These are phyloP conservation scores for Poterioochromonas sp. DNA, from an alignment of 352 stramenopile species.

Conservation along the genomic window DNA sequence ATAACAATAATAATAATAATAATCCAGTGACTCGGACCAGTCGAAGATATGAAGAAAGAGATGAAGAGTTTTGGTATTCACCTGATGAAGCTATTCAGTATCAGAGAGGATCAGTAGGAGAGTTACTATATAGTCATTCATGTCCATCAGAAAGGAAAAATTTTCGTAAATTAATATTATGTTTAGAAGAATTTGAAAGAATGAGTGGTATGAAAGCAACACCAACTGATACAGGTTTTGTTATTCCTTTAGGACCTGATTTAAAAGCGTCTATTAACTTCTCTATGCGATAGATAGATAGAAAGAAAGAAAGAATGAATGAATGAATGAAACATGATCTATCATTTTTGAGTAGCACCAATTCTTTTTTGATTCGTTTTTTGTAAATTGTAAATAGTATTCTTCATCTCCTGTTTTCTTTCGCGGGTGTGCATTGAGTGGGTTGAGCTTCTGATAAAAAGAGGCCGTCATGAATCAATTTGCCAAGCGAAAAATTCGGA, in stretches of 20 bases:
- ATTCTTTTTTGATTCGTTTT: no score
- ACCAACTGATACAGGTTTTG: conserved; percentile 1
- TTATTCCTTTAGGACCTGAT: conserved; percentile 28
- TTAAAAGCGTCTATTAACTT: conserved; percentile 27
- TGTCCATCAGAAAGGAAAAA: conserved; percentile 21
- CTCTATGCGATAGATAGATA: not conserved
- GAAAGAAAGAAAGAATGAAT: not conserved
- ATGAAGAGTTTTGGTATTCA: not conserved
- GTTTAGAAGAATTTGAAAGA: conserved; percentile 24
- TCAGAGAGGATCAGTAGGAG: conserved; percentile 15
- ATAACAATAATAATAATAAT: not conserved
- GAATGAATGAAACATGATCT: no score
- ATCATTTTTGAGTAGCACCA: no score
- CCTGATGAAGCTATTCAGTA: not conserved
- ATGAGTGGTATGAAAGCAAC: not conserved
- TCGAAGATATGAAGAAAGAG: not conserved
- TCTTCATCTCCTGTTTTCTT: no score
- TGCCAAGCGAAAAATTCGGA: no score
- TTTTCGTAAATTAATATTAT: conserved; percentile 15
- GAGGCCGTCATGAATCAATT: no score
- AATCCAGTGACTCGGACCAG: no score
- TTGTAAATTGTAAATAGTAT: no score
- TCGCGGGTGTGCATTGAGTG: no score
- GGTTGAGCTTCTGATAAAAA: no score
- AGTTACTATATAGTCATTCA: not conserved